Evolutionary conservation across 2,329 filamentous ascomycete species (phyloP), one percentile per base, ranked within the genome.

Genomic region (Ophiocordyceps polyrhachis-furcata): DNA sequence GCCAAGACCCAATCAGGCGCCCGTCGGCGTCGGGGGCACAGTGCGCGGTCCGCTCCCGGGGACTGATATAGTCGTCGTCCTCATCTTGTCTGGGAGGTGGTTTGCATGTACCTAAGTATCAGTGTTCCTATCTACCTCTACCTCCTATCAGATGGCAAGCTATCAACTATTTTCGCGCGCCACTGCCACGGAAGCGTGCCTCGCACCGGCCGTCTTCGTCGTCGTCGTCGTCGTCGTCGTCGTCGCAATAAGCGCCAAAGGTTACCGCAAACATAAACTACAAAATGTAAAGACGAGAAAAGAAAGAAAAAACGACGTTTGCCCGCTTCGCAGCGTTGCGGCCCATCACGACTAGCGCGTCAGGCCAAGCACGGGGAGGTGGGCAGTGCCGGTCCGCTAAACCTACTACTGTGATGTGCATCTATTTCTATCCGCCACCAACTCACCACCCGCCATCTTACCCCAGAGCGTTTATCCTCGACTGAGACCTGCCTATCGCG

Each of bases 1-100:
- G 31, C 43, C 47, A 40, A 31, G 44, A 44, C 28, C 44, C 46
- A 48, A 46, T 46, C 46, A 46, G 46, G 32, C 29, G n/a, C 4
- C 29, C 20, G 40, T 42, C 38, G 21, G 43, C 21, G 37, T 35
- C 32, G 19, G 21, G 13, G 9, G 43, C 43, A 47, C 41, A 43
- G 43, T 46, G 45, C 45, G 42, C n/a, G 28, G 17, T 21, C n/a
- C 12, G 19, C 23, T 38, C 20, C 35, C 12, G 7, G 17, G 8
- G 14, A 7, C 15, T 20, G 9, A 38, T 8, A n/a, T n/a, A 9
- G 12, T 35, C 32, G 8, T 15, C 32, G 32, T 15, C 13, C 32
- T n/a, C 32, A 15, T 35, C 32, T 15, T 35, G 32, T 17, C 14
- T 17, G 5, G 32, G 32, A 17, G 35, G 15, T n/a, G 5, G 9